Evolutionary conservation across 2,329 filamentous ascomycete species (phyloP).

Genomic region (Colletotrichum shisoi): DNA sequence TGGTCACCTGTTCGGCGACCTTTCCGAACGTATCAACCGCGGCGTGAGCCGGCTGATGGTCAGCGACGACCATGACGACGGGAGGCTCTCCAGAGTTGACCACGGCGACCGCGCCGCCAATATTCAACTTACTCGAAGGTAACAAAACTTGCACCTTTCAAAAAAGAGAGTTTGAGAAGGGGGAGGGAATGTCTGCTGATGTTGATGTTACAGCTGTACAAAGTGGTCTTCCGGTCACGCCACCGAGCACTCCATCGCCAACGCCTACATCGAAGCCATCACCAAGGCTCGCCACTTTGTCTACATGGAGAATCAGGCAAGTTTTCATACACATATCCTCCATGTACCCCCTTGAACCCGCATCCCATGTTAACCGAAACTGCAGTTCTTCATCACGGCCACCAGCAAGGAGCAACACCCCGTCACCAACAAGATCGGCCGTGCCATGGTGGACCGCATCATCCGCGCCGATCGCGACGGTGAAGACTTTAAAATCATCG

Average conservation of each 20-base stretch:
- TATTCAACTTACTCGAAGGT: slow-evolving; percentile 64
- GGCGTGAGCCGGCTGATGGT: slow-evolving; percentile 53
- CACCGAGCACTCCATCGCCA: slow-evolving; percentile 79
- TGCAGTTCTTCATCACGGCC: slow-evolving; percentile 84
- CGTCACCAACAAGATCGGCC: slow-evolving; percentile 79
- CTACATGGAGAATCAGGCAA: slow-evolving; percentile 78
- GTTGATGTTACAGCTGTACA: slow-evolving; percentile 50
- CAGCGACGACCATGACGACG: slow-evolving; percentile 45
- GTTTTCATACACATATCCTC: background rate
- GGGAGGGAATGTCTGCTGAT: background rate
- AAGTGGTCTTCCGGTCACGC: slow-evolving; percentile 62
- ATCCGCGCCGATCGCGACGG: slow-evolving; percentile 71
- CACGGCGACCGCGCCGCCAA: slow-evolving; percentile 45
- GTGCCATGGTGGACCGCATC: slow-evolving; percentile 80
- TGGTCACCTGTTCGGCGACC: slow-evolving; percentile 54
- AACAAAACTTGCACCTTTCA: slow-evolving; percentile 20
- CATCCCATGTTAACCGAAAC: background rate
- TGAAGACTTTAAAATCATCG: slow-evolving; percentile 75
- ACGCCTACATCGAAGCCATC: slow-evolving; percentile 81
- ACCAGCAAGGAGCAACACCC: slow-evolving; percentile 74
- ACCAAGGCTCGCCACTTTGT: slow-evolving; percentile 73
- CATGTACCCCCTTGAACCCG: slow-evolving; percentile 20
- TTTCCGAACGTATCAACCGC: slow-evolving; percentile 54
- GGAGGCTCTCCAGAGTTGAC: slow-evolving; percentile 36
- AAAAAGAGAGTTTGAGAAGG: no score